Base-by-base conservation (phyloP, 176 grass and related monocot species). In the Oryza rufipogon region DNA sequence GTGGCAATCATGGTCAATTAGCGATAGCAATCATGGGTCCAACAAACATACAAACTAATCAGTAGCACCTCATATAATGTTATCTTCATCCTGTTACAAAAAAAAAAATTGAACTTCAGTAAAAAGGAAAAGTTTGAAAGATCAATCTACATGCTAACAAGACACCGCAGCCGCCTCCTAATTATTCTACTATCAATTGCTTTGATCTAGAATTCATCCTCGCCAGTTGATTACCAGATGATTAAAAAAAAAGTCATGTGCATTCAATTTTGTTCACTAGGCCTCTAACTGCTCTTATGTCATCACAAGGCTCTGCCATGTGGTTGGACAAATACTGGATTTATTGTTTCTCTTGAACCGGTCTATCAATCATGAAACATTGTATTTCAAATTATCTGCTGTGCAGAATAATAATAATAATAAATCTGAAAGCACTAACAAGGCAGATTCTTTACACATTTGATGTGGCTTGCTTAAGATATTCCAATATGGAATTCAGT, bases 21-120 rank as follows among this genome's bases (percentile, higher is more conserved):
- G 71, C n/a, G 19, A 32, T 23, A 63, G 54, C 15, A 56, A 56
- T 83, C 23, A n/a, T 11, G 74, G 75, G 51, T 36, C 39, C 75
- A 78, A 71, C 52, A 22, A 10, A 45, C n/a, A 46, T 1, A 45
- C 39, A 72, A 6, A 72, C 4, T 36, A 25, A n/a, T 22, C 20
- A 34, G 63, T 26, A 51, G 66, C 47, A 47, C 22, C 74, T 71
- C 11, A 11, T 5, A 45, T 56, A 20, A 16, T 56, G 52, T 19
- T 56, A 56, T 56, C 52, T 56, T 56, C 16, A 20, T 56, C 14
- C 52, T 56, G 52, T 20, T 56, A 56, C 6, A 20, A 56, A 19
- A 49, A 23, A 23, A 34, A 36, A 56, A 7, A 0, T 56, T 19
- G 52, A 56, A 56, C 16, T 56, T 56, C 51, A 6, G 5, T 56